Evolutionary conservation across 176 grass and related monocot genomes (phyloP).

Genomic region (Triticum urartu): DNA sequence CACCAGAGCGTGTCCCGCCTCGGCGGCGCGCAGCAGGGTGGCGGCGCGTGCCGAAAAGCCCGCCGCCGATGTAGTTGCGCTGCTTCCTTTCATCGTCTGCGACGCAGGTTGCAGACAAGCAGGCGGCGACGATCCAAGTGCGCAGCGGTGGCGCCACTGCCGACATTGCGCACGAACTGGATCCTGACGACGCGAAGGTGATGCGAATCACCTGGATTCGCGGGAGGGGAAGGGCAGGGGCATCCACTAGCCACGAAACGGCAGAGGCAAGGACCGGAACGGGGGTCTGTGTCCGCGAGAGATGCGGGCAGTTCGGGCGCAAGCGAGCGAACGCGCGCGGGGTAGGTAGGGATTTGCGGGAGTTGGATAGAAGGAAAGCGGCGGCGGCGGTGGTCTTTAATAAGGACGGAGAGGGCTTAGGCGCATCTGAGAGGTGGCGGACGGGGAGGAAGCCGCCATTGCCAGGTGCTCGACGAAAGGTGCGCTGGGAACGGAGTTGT

Average conservation of each 20-base stretch:
- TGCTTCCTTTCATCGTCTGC: slow-evolving; percentile 32
- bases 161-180: slow-evolving; percentile 41
- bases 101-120: slow-evolving; percentile 63
- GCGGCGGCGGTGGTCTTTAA: slow-evolving; percentile 20
- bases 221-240: not conserved
- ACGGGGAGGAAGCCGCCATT: slow-evolving; percentile 41
- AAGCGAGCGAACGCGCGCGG: not conserved
- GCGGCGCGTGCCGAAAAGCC: slow-evolving; percentile 37
- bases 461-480: slow-evolving; percentile 37
- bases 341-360: not conserved
- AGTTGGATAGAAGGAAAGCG: not conserved
- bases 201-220: not conserved
- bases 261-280: slow-evolving; percentile 4
- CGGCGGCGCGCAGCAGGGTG: slow-evolving; percentile 27
- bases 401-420: slow-evolving; percentile 19
- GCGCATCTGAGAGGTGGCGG: slow-evolving; percentile 50
- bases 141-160: slow-evolving; percentile 65
- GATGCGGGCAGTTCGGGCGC: slow-evolving; percentile 31
- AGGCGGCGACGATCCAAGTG: slow-evolving; percentile 82
- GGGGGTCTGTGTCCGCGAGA: slow-evolving; percentile 13
- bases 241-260: slow-evolving; percentile 22
- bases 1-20: slow-evolving; percentile 45
- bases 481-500: not conserved
- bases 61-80: slow-evolving; percentile 22
- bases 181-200: slow-evolving; percentile 1